phyloP scores from a whole-genome alignment of 352 stramenopile genomes.

The Globisporangium polare region DNA sequence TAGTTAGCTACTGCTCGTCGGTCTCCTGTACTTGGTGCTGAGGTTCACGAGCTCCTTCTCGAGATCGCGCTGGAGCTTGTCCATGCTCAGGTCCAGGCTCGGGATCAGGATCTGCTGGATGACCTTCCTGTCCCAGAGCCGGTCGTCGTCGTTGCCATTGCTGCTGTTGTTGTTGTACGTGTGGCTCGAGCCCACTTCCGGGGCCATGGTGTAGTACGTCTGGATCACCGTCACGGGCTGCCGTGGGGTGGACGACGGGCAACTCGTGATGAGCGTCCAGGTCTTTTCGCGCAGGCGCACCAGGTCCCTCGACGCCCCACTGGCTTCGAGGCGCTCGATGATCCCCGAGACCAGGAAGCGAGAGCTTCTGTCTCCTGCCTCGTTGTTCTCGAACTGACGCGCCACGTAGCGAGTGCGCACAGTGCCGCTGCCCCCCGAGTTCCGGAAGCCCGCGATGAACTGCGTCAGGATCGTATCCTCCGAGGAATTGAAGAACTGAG shows the following conservation, averaged over 20 bases:
- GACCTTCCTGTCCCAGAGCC: neutral
- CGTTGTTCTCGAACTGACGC: neutral
- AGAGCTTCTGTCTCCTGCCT: neutral
- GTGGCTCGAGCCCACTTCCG: neutral
- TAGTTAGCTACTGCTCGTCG: neutral
- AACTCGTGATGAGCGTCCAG: neutral
- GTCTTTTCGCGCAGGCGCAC: neutral
- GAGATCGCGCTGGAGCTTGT: neutral
- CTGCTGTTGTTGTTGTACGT: neutral
- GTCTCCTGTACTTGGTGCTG: neutral
- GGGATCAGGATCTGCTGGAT: neutral
- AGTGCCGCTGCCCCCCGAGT: neutral
- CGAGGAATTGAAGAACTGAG: neutral
- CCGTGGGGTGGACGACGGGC: neutral
- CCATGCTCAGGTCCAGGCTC: neutral
- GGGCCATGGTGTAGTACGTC: neutral
- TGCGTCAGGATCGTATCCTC: neutral
- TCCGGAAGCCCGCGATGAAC: neutral
- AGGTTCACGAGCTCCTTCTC: conserved; percentile 1
- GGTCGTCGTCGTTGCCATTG: neutral
- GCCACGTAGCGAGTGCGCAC: neutral
- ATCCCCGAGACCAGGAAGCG: neutral
- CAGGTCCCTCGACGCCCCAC: neutral
- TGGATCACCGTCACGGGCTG: neutral
- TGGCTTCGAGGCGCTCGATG: neutral